phyloP scores from a whole-genome alignment of 2,329 filamentous ascomycete genomes.

The Cladosporium sp. region DNA sequence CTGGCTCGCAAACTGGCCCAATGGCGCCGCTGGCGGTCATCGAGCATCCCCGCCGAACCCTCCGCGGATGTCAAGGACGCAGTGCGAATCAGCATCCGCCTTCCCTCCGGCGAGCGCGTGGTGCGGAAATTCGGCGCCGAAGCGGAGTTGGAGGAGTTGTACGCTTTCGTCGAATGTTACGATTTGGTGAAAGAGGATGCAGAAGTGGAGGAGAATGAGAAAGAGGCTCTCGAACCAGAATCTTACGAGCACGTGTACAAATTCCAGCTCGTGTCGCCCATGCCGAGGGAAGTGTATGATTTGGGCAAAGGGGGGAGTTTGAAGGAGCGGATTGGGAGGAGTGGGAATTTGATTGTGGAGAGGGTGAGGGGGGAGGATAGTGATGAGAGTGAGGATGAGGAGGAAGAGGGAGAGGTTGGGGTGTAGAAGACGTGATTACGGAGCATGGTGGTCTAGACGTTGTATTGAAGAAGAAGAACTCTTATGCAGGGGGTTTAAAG shows the following conservation, averaged over 20 bases:
- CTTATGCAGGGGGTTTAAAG: no score
- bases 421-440: neutral
- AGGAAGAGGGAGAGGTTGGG: slow-evolving; percentile 8
- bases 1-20: slow-evolving; percentile 53
- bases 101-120: slow-evolving; percentile 65
- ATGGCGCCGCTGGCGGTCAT: slow-evolving; percentile 78
- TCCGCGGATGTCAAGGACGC: slow-evolving; percentile 58
- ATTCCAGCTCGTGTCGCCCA: slow-evolving; percentile 79
- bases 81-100: slow-evolving; percentile 63
- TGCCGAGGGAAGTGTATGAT: slow-evolving; percentile 78
- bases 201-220: slow-evolving; percentile 26
- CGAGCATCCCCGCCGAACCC: slow-evolving; percentile 65
- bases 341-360: slow-evolving; percentile 88
- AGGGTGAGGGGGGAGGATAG: slow-evolving; percentile 53
- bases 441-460: no score
- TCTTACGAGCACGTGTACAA: slow-evolving; percentile 74
- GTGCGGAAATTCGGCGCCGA: slow-evolving; percentile 67
- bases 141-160: slow-evolving; percentile 79
- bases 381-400: slow-evolving; percentile 42
- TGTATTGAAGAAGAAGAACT: no score
- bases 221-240: slow-evolving; percentile 50
- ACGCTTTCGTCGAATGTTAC: slow-evolving; percentile 93
- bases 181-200: slow-evolving; percentile 41
- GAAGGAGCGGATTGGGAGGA: slow-evolving; percentile 68
- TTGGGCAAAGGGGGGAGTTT: slow-evolving; percentile 62